A percentile compares a stretch with the other conserved stretches of the same genome.
These are phyloP conservation scores for Chytriomyces hyalinus DNA, from an alignment of 192 early-diverging fungal species.

Conservation along the genomic window DNA sequence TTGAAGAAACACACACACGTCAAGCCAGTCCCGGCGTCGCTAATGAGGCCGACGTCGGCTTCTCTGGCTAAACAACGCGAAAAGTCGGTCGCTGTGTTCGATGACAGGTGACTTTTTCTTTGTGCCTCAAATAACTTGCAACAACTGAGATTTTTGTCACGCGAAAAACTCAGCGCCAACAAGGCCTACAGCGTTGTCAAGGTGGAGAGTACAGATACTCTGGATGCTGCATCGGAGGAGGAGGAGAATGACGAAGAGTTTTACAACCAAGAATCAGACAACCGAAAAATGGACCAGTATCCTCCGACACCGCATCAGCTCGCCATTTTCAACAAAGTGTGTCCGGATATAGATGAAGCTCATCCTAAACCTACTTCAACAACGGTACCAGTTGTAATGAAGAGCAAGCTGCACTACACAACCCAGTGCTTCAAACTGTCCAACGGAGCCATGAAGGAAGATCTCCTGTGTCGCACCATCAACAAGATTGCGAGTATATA, in stretches of 20 bases:
- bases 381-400: not conserved
- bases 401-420: constrained; percentile 14
- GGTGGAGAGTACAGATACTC: not conserved
- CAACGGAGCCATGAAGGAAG: constrained; percentile 1
- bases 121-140: not conserved
- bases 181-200: no score
- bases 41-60: constrained; percentile 19
- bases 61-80: constrained; percentile 22
- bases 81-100: constrained; percentile 2
- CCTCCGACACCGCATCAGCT: constrained; percentile 53
- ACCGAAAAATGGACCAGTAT: constrained; percentile 33
- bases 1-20: not conserved
- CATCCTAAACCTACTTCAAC: constrained; percentile 12
- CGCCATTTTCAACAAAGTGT: constrained; percentile 38
- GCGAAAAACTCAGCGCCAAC: no score
- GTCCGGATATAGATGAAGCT: constrained; percentile 40
- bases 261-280: constrained; percentile 9
- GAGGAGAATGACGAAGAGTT: not conserved
- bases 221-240: not conserved
- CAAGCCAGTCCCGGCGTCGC: not conserved
- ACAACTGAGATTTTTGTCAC: no score
- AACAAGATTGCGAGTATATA: constrained; percentile 43
- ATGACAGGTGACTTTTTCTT: not conserved
- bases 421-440: constrained; percentile 36
- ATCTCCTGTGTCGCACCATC: constrained; percentile 28